Conservation (phyloP, 345 rosid species). For the Lepidium didymum region DNA sequence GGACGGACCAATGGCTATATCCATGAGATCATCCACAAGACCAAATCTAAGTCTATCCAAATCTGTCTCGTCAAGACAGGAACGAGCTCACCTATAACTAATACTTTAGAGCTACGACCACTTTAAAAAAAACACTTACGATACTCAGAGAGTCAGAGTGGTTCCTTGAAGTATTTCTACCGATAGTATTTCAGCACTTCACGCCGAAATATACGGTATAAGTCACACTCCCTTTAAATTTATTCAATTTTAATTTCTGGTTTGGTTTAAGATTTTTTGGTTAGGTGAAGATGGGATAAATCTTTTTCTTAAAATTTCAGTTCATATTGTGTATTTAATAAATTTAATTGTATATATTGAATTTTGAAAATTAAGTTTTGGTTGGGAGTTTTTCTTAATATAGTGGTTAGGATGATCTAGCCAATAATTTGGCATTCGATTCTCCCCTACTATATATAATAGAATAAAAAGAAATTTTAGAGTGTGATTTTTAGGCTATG, state of each 20-base stretch:
- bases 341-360: not conserved
- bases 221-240: too few species aligned
- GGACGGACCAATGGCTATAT: not conserved
- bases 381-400: too few species aligned
- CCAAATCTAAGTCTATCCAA: constrained; percentile 2
- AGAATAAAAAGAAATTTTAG: too few species aligned
- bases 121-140: constrained; percentile 12
- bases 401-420: too few species aligned
- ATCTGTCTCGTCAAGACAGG: constrained; percentile 29
- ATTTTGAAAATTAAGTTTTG: too few species aligned
- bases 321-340: too few species aligned
- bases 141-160: constrained; percentile 27
- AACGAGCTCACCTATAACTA: constrained; percentile 17
- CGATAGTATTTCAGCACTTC: constrained; percentile 24
- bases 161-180: not conserved
- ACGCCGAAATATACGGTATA: constrained; percentile 4
- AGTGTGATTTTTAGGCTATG: too few species aligned
- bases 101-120: constrained; percentile 23
- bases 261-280: not conserved
- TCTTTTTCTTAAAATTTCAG: too few species aligned
- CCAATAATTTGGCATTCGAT: too few species aligned
- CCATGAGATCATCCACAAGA: constrained; percentile 23
- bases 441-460: too few species aligned
- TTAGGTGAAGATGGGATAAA: too few species aligned
- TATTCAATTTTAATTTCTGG: not conserved